Conservation (phyloP, 345 rosid genomes). For the Streptanthus diversifolius region DNA sequence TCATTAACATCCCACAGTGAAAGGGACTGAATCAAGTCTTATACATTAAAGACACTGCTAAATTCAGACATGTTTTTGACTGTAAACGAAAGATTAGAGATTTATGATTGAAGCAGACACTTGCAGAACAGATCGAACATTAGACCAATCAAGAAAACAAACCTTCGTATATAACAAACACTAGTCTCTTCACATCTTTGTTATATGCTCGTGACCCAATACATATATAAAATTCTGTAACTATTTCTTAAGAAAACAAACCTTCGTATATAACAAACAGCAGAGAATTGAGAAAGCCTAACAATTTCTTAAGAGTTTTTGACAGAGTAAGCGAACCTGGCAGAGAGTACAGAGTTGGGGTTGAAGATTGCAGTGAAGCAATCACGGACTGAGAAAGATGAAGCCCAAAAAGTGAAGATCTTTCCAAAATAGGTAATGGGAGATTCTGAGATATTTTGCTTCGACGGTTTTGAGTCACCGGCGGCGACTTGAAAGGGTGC, state of each 20-base stretch:
- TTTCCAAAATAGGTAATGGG: conserved; percentile 1
- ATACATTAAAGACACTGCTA: conserved; percentile 23
- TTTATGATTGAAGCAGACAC: not conserved
- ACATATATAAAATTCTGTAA: not conserved
- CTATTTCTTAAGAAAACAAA: too few relatives aligned
- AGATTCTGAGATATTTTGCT: not conserved
- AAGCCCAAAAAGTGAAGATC: conserved; percentile 13
- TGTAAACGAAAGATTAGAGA: not conserved
- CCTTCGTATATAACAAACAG: too few relatives aligned
- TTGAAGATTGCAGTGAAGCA: conserved; percentile 5
- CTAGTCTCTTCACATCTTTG: conserved; percentile 2
- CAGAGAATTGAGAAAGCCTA: not conserved
- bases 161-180: not conserved
- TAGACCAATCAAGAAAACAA: conserved; percentile 8
- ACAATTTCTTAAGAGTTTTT: not conserved
- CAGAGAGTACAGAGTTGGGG: conserved; percentile 15
- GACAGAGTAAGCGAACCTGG: conserved; percentile 25
- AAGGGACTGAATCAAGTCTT: conserved; percentile 5
- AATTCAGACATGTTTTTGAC: not conserved
- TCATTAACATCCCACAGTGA: not conserved
- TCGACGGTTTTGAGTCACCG: conserved; percentile 20
- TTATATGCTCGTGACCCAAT: not conserved
- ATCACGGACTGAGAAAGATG: not conserved
- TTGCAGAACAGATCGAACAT: not conserved
- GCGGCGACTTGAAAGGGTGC: conserved; percentile 28